A percentile compares a stretch with the other conserved stretches of the same genome.
Conservation (phyloP, 371 early-diverging fungal genomes). For the Zychaea mexicana region DNA sequence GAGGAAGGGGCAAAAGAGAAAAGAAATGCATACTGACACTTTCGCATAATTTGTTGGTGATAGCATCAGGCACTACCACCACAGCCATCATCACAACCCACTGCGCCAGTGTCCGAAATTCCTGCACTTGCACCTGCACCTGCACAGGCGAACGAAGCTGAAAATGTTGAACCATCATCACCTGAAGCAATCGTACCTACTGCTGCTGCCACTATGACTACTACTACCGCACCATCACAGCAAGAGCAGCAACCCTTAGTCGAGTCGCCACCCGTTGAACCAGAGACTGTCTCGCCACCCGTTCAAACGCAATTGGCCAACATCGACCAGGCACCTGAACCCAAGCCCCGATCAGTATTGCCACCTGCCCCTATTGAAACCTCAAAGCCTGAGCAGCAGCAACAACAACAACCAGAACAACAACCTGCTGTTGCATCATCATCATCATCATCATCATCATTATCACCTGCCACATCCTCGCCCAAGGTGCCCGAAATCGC, state of each 20-base stretch:
- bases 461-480: background rate
- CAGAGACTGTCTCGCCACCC: too few species aligned
- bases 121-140: conserved; percentile 10
- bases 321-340: conserved; percentile 10
- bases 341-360: conserved; percentile 5
- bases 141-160: background rate
- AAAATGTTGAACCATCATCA: background rate
- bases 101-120: conserved; percentile 1
- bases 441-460: background rate
- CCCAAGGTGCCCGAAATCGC: background rate
- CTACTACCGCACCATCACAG: background rate
- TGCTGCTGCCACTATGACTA: conserved; percentile 6
- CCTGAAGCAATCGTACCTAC: background rate
- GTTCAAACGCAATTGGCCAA: background rate
- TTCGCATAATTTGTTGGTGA: background rate
- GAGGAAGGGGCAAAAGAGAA: background rate
- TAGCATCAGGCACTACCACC: background rate
- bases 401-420: background rate
- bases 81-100: background rate
- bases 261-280: too few species aligned
- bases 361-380: background rate
- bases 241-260: too few species aligned
- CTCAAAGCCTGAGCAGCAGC: background rate
- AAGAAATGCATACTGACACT: background rate
- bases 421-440: background rate